Base-by-base conservation (phyloP, 2,329 filamentous ascomycete species). In the Ophiostoma australiae region DNA sequence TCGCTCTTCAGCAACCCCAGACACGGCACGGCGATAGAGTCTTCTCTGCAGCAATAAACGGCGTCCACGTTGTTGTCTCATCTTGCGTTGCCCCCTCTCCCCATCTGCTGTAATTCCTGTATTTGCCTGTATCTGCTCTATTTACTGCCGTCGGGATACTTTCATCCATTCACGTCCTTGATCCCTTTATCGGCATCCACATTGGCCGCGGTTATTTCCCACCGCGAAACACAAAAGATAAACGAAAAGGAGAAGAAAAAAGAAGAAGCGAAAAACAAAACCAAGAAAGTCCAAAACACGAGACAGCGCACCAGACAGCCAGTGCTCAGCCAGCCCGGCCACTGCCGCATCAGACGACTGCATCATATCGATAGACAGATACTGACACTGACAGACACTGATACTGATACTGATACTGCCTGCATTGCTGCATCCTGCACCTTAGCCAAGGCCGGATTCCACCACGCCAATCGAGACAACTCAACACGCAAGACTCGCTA, bases 41-140 rank as follows among this genome's bases (percentile, higher is more conserved):
- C 11, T n/a, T 7, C 58, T 63, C 27, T 71, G 58, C 71, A 70
- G 68, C 73, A 74, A 74, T 74, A 63, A 74, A 71, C 71, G 66
- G 48, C 72, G 23, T 73, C 72, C 73, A 74, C 72, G 73, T 74
- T 67, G 73, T 63, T 17, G 33, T 66, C 35, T 44, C 65, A 39
- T 20, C 35, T 13, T 15, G 39, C 39, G 39, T 41, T 15, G 39
- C 11, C n/a, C 6, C 23, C n/a, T 41, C 20, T 44, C 7, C 23
- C 35, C 13, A 39, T 37, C 35, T 41, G 31, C 27, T 31, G 27
- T 31, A 1, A 13, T 44, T 44, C 41, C 52, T 67, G 3, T 23
- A 52, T 52, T 41, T 41, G 27, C 27, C 44, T 48, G 20, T 48
- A 6, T 48, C 6, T 48, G 10, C 5, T n/a, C 15, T n/a, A 48